Evolutionary conservation across 202 grass and related monocot species (phyloP), one percentile per base, ranked within the genome.

Genomic region (Carex arenaria): DNA sequence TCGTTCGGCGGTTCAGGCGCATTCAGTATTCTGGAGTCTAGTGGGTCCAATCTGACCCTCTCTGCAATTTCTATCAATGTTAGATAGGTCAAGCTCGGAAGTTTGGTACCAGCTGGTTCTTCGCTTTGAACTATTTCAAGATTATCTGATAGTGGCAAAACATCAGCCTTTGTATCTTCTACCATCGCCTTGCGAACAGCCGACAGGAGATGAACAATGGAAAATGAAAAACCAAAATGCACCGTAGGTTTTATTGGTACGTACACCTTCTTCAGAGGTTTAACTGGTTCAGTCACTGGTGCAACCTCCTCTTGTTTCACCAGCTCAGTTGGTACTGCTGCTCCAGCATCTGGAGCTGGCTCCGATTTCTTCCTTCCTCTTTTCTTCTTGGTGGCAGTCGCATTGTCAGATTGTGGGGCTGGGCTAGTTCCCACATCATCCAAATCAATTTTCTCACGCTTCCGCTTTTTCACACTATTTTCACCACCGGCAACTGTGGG

Each of bases 161-260:
- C 79, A 52, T 85, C 70, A 18, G 68, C 45, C 45, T 61, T 65
- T n/a, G n/a, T 68, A 87, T 77, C 86, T 78, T 75, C 84, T 60
- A 84, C 67, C 88, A 89, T 86, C 62, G 74, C 84, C 63, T 86
- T 89, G 60, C 88, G 80, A 22, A 89, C 47, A 26, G 88, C 84
- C 7, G 88, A 86, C 70, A 89, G 88, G 68, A 89, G 84, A 86
- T 89, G 88, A 72, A 89, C 69, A 32, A 89, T 83, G 47, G 88
- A 89, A 73, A 89, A 89, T 49, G 84, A 84, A 86, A 89, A 86
- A 28, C 81, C 84, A 6, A 71, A 84, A 78, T 89, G 88, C 76
- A 86, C 85, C 22, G 84, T 86, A 69, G 88, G 88, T 19, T 71
- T 89, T 59, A 89, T 89, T 60, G 85, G 88, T 63, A 79, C 23